phyloP scores from a whole-genome alignment of 495 filamentous ascomycete genomes.

The Rhizodiscina lignyota region DNA sequence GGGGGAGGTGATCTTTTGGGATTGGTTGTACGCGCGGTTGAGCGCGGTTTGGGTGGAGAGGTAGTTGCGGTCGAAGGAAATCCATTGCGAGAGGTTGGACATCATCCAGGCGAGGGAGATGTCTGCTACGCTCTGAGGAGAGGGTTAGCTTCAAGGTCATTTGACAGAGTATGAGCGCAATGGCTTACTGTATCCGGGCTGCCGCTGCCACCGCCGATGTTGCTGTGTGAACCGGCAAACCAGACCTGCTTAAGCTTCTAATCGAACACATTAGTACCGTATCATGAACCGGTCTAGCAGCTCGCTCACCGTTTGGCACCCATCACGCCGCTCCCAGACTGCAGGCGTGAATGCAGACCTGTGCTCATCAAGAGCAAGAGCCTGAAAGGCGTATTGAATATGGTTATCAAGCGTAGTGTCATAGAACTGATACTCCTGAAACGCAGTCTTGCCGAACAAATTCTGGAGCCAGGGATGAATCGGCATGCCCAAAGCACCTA shows the following conservation, averaged over 20 bases:
- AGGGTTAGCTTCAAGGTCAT: no score
- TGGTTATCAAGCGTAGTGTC: conserved; percentile 13
- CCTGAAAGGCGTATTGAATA: conserved; percentile 43
- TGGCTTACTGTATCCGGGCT: no score
- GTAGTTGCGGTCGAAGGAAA: conserved; percentile 13
- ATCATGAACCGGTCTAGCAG: no score
- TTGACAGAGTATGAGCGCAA: no score
- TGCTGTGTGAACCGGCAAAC: conserved; percentile 39
- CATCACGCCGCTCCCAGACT: conserved; percentile 29
- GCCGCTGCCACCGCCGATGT: conserved; percentile 36
- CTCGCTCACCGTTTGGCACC: conserved; percentile 4
- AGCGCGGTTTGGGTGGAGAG: background rate
- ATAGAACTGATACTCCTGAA: background rate
- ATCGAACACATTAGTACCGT: no score
- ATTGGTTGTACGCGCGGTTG: background rate
- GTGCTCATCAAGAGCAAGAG: conserved; percentile 39
- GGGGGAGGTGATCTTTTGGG: background rate
- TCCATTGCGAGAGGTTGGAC: conserved; percentile 17
- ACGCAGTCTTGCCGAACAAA: conserved; percentile 4
- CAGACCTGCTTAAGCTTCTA: conserved; percentile 30
- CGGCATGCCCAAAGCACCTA: conserved; percentile 11
- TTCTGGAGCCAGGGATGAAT: conserved; percentile 6
- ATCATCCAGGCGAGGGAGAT: conserved; percentile 35
- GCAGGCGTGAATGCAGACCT: conserved; percentile 35
- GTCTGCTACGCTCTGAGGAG: no score